A percentile compares a stretch with the other conserved stretches of the same genome.
Evolutionary conservation across 192 early-diverging fungal species (phyloP).

Genomic region (Backusella tuberculispora): DNA sequence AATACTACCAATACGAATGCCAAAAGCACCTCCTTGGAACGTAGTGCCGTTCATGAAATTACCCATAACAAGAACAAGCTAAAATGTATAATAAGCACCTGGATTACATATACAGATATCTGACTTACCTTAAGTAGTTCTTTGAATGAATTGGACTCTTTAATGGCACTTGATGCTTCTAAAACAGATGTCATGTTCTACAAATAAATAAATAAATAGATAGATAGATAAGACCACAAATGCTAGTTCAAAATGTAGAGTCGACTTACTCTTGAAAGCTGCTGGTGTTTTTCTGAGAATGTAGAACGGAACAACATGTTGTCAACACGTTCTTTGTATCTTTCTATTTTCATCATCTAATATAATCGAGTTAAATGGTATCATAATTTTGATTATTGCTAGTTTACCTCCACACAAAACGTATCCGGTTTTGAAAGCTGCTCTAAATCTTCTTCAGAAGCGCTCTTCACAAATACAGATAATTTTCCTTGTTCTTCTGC

Average conservation of each 20-base stretch:
- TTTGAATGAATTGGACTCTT: conserved; percentile 70
- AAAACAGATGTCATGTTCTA: conserved; percentile 65
- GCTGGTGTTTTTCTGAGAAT: conserved; percentile 67
- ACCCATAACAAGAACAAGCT: conserved; percentile 76
- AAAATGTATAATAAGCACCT: not conserved
- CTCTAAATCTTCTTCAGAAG: conserved; percentile 61
- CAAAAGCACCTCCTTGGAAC: conserved; percentile 86
- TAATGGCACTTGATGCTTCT: conserved; percentile 65
- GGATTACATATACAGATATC: not conserved
- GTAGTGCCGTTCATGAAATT: conserved; percentile 84
- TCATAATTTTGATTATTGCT: not conserved
- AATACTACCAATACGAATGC: conserved; percentile 81
- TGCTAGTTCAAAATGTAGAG: not conserved
- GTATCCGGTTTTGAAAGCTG: conserved; percentile 68
- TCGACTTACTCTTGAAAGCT: conserved; percentile 57
- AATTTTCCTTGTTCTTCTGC: conserved; percentile 78
- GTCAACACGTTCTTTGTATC: conserved; percentile 76
- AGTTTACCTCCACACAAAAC: conserved; percentile 67
- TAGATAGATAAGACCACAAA: not conserved
- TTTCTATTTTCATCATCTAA: conserved; percentile 73
- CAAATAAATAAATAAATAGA: not conserved
- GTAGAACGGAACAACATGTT: conserved; percentile 68
- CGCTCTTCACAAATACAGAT: conserved; percentile 68
- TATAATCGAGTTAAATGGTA: not conserved
- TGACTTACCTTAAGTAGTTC: conserved; percentile 65